These are phyloP conservation scores for Acorus gramineus DNA, from an alignment of 106 monocot genomes.

Conservation along the genomic window DNA sequence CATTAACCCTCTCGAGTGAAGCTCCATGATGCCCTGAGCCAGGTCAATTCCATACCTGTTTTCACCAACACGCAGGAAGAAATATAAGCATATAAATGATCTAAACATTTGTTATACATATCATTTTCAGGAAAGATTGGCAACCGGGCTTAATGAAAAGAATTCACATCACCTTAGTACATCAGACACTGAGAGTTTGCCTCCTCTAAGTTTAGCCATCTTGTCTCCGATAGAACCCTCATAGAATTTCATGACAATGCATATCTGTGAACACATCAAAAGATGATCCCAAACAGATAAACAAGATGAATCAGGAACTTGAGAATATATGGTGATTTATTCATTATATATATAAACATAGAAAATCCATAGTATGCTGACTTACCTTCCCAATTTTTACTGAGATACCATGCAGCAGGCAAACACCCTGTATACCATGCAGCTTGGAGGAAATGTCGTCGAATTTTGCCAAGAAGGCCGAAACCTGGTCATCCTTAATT, in stretches of 20 bases:
- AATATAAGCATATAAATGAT: no score
- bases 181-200: conserved; percentile 59
- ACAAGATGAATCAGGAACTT: not conserved
- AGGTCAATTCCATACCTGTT: conserved; percentile 72
- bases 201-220: conserved; percentile 65
- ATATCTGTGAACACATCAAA: conserved; percentile 29
- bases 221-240: conserved; percentile 93
- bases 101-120: not conserved
- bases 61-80: no score
- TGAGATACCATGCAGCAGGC: conserved; percentile 74
- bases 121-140: no score
- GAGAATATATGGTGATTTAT: no score
- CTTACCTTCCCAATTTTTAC: conserved; percentile 73
- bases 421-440: conserved; percentile 45
- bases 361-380: not conserved
- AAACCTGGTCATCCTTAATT: conserved; percentile 64
- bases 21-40: conserved; percentile 51
- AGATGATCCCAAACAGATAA: not conserved
- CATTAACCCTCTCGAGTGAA: conserved; percentile 60
- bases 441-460: conserved; percentile 56
- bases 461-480: conserved; percentile 38
- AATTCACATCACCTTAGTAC: conserved; percentile 46
- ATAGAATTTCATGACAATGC: conserved; percentile 87
- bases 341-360: no score
- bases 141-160: not conserved